Base-by-base conservation (phyloP, 495 filamentous ascomycete species). In the Podospora australis region DNA sequence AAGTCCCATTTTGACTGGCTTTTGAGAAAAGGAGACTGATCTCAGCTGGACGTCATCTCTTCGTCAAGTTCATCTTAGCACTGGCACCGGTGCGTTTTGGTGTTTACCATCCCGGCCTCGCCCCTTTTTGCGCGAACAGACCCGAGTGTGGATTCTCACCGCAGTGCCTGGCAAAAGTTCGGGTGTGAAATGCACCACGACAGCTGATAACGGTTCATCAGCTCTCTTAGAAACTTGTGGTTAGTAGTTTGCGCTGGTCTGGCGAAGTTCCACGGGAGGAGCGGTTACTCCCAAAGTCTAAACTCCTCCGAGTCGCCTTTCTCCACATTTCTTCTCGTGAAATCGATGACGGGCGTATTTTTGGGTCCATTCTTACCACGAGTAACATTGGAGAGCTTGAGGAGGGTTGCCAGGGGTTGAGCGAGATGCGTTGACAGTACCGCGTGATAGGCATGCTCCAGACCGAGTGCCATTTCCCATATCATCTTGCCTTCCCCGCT, bases 21-120 rank as follows among this genome's bases (percentile, higher is more conserved):
- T 41, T 41, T 16, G 39, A 41, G 5, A 41, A 4, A 30, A 7
- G 7, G 28, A 30, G 39, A 21, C 39, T 41, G 39, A 19, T 41
- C 39, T 41, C 22, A 41, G 22, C 5, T 22, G 39, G 23, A 41
- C 39, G 39, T 41, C 39, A 41, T 41, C 17, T 14, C 11, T 20
- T 21, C 39, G 39, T 41, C 39, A n/a, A 41, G 22, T 41, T 22
- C 39, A 20, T 41, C 39, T 23, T 11, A 41, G 39, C 17, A 20
- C 5, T 41, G 3, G 19, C 22, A 13, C 20, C 19, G 20, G 19
- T 9, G n/a, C 20, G 39, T 10, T 41, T 41, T n/a, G 39, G 16
- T 41, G 39, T n/a, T n/a, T n/a, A n/a, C n/a, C n/a, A n/a, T n/a
- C 19, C 20, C 20, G 23, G 39, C 6, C 39, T 20, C 21, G 14